Base-by-base conservation (phyloP, 768 basidiomycete genomes). In the Mycena amicta region DNA sequence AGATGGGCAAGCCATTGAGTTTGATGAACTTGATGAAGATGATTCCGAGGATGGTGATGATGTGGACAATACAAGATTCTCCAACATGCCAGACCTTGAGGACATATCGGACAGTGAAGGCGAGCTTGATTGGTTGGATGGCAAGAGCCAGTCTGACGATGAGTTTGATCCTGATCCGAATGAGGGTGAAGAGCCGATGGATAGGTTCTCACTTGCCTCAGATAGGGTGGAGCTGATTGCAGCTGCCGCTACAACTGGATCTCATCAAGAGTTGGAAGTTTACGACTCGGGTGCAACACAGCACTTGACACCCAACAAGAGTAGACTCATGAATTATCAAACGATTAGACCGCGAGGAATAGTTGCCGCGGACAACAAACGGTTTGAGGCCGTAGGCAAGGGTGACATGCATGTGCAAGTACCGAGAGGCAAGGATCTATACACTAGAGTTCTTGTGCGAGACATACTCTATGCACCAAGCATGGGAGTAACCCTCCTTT, bases 241-340 rank as follows among this genome's bases (percentile, higher is more conserved):
- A 37, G 33, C 33, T 18, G 41, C 41, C 11, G 41, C 41, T 22
- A 43, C 41, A 22, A 22, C 41, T 5, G 41, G 40, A 15, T 47
- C 37, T 4, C 20, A 43, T 5, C 40, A 43, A 3, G 67, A 69
- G 12, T 66, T 47, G 18, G 66, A 71, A 16, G 58, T 74, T 12
- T 70, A 71, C 54, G 72, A 77, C 67, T 74, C 72, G 20, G 75
- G 76, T 3, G 71, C 74, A 26, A 66, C 68, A 2, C 65, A 62
- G 27, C 75, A 76, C 50, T 71, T 77, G 69, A 69, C 72, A 2
- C 75, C 71, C 1, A 69, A 66, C 52, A 56, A 67, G 2, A 29
- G 72, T 25, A 51, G 56, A 11, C 71, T 78, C 59, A 60, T 68
- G 51, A 71, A 68, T 37, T 75, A 65, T 49, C 52, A 50, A 2